These are phyloP conservation scores for Pseudonectria foliicola DNA, from an alignment of 2,329 filamentous ascomycete species.

Conservation along the genomic window DNA sequence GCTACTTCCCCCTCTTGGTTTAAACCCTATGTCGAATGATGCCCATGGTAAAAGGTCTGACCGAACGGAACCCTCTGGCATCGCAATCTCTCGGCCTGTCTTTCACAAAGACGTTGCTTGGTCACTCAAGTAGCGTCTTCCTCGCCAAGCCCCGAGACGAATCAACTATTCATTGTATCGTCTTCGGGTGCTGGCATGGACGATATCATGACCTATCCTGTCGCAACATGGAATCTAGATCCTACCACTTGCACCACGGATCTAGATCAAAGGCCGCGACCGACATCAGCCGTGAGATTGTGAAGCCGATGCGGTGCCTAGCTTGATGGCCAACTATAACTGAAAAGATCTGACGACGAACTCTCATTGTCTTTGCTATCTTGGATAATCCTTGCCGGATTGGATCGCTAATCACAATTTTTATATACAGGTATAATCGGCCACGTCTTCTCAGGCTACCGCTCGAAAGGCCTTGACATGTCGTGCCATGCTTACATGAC, in stretches of 20 bases:
- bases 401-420: too few relatives aligned
- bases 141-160: background rate
- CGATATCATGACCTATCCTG: conserved; percentile 16
- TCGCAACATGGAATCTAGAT: conserved; percentile 48
- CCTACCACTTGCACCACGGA: conserved; percentile 35
- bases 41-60: conserved; percentile 62
- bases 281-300: conserved; percentile 32
- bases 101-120: conserved; percentile 6
- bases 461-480: too few relatives aligned
- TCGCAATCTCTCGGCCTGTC: conserved; percentile 21
- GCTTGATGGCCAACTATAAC: conserved; percentile 48
- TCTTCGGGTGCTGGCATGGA: conserved; percentile 9
- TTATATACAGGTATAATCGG: too few relatives aligned
- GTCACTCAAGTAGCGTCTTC: conserved; percentile 6
- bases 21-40: conserved; percentile 37
- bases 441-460: too few relatives aligned
- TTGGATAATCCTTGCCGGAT: too few relatives aligned
- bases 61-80: conserved; percentile 42
- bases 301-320: conserved; percentile 44
- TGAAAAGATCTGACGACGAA: conserved; percentile 67
- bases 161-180: conserved; percentile 3
- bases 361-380: conserved; percentile 2
- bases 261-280: conserved; percentile 54
- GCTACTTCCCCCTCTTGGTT: conserved; percentile 2
- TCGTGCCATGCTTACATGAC: too few relatives aligned